phyloP scores from a whole-genome alignment of 805 yeast species.

The Hanseniaspora meyeri region DNA sequence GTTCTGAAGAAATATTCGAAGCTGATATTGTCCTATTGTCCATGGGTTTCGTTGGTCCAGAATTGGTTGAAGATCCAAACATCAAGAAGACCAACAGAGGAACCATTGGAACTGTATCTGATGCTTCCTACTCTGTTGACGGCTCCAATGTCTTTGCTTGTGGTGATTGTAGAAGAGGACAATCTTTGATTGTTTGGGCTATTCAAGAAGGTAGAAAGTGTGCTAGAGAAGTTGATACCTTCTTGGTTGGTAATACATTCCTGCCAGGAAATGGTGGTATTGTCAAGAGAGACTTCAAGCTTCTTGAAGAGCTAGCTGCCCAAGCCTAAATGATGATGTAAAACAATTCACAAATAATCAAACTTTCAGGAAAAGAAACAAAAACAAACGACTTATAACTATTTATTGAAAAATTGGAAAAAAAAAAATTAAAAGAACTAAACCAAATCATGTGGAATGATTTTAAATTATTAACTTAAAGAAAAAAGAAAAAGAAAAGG shows the following conservation, averaged over 20 bases:
- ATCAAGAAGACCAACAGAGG: slow-evolving; percentile 67
- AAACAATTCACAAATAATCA: background rate
- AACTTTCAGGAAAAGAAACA: background rate
- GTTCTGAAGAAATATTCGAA: slow-evolving; percentile 83
- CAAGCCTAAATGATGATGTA: slow-evolving; percentile 2
- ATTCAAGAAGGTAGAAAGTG: slow-evolving; percentile 98
- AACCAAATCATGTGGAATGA: background rate
- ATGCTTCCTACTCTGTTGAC: slow-evolving; percentile 56
- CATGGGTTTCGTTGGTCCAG: slow-evolving; percentile 98
- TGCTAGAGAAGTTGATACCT: slow-evolving; percentile 83
- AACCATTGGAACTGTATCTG: slow-evolving; percentile 45
- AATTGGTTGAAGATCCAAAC: slow-evolving; percentile 57
- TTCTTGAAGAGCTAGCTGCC: slow-evolving; percentile 65
- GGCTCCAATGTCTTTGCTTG: slow-evolving; percentile 75
- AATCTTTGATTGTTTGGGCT: slow-evolving; percentile 97
- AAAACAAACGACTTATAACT: background rate
- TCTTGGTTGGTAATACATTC: slow-evolving; percentile 62
- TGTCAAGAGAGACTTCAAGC: slow-evolving; percentile 66
- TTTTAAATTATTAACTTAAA: background rate
- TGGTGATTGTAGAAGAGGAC: slow-evolving; percentile 98
- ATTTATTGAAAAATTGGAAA: background rate
- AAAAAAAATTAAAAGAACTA: background rate
- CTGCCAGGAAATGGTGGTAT: slow-evolving; percentile 92
- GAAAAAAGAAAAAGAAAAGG: background rate
- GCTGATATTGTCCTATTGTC: slow-evolving; percentile 89